phyloP scores from a whole-genome alignment of 768 basidiomycete species.

The Phallus indusiatus region DNA sequence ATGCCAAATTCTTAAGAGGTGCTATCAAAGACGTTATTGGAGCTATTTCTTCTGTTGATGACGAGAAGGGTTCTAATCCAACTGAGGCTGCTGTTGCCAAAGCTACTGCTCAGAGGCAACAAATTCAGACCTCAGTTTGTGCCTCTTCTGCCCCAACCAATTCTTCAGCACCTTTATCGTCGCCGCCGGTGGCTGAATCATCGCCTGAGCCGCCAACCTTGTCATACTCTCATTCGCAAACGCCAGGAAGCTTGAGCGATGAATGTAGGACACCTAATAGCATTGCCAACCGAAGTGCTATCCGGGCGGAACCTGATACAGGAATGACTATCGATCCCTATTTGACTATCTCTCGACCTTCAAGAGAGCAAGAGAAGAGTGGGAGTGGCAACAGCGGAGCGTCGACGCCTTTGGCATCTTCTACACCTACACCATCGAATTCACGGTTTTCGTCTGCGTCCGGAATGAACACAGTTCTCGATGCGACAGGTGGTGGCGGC shows the following conservation, averaged over 20 bases:
- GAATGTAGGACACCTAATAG: not conserved
- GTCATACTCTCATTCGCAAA: not conserved
- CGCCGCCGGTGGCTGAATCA: not conserved
- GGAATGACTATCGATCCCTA: not conserved
- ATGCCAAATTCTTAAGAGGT: slow-evolving; percentile 69
- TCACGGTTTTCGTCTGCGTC: not conserved
- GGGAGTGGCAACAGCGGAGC: not conserved
- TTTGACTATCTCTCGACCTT: not conserved
- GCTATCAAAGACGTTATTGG: slow-evolving; percentile 31
- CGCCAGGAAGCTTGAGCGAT: not conserved
- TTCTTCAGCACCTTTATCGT: not conserved
- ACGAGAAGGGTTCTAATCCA: not conserved
- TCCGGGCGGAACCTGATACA: not conserved
- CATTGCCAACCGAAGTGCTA: not conserved
- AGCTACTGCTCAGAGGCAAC: not conserved
- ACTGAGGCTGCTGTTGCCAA: not conserved
- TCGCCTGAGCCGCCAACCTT: not conserved
- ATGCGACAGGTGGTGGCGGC: not conserved
- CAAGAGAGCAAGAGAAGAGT: not conserved
- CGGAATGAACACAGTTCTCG: not conserved
- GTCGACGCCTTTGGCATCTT: not conserved
- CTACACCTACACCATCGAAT: not conserved
- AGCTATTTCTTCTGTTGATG: too few relatives aligned
- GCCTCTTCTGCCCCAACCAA: not conserved
- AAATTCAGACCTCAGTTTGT: not conserved